Percentiles rank a stretch among this genome's conserved stretches.
These are phyloP conservation scores for Eucalyptus decipiens DNA, from an alignment of 345 rosid genomes.

Conservation along the genomic window DNA sequence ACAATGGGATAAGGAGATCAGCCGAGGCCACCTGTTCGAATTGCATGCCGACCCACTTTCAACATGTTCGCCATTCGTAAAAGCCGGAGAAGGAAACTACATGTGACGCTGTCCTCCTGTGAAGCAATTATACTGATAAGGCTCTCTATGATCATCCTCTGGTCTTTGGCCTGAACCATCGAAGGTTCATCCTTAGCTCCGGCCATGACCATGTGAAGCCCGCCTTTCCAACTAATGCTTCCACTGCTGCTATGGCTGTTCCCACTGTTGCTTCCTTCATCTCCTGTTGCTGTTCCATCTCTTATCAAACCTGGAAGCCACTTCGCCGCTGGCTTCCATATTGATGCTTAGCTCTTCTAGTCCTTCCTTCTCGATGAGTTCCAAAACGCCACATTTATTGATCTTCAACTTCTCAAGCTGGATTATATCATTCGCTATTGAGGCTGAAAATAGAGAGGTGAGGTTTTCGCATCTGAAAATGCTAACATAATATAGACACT, in stretches of 20 bases:
- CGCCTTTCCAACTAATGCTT: constrained; percentile 72
- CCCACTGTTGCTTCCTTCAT: constrained; percentile 45
- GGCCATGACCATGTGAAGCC: constrained; percentile 73
- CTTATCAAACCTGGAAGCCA: constrained; percentile 78
- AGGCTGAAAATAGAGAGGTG: background rate
- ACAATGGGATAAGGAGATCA: constrained; percentile 73
- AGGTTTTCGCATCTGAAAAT: background rate
- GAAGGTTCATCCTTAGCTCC: constrained; percentile 39
- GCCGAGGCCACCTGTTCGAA: constrained; percentile 79
- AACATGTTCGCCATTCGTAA: constrained; percentile 72
- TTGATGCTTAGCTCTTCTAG: background rate
- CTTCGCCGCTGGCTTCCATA: background rate
- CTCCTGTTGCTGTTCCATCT: constrained; percentile 31
- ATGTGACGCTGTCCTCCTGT: constrained; percentile 71
- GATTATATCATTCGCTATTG: background rate
- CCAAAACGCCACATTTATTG: background rate
- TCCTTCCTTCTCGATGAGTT: background rate
- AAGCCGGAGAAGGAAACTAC: constrained; percentile 81
- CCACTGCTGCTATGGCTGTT: constrained; percentile 41
- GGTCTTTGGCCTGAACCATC: constrained; percentile 51
- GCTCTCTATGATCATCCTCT: constrained; percentile 79
- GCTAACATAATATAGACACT: background rate
- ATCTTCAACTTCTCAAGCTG: background rate
- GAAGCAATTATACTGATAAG: constrained; percentile 82
- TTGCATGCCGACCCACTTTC: constrained; percentile 85